Conservation (phyloP, 306 rosid genomes). For the Glycine tomentella region DNA sequence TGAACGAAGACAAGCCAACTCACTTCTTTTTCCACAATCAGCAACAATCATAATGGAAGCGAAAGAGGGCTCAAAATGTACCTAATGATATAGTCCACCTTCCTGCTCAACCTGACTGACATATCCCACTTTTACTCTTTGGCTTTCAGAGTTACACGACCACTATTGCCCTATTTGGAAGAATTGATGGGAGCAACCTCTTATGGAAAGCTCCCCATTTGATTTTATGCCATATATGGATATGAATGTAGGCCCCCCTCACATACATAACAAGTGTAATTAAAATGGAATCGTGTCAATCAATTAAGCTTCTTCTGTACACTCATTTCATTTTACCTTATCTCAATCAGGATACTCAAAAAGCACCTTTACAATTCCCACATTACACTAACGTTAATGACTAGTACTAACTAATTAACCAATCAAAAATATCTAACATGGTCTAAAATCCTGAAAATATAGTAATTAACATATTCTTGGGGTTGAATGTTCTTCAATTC, state of each 20-base stretch:
- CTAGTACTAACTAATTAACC: slow-evolving; percentile 45
- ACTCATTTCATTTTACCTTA: slow-evolving; percentile 47
- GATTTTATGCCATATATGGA: slow-evolving; percentile 16
- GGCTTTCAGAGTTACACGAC: slow-evolving; percentile 25
- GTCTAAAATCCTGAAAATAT: slow-evolving; percentile 14
- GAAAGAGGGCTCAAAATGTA: slow-evolving; percentile 27
- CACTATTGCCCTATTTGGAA: slow-evolving; percentile 46
- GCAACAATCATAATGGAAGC: slow-evolving; percentile 47
- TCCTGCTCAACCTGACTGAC: slow-evolving; percentile 48
- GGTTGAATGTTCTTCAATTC: slow-evolving; percentile 19
- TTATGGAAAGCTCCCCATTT: slow-evolving; percentile 24
- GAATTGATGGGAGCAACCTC: slow-evolving; percentile 30
- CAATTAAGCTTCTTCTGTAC: slow-evolving; percentile 50
- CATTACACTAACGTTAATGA: slow-evolving; percentile 44
- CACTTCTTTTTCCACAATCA: slow-evolving; percentile 39
- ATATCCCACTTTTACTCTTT: slow-evolving; percentile 36
- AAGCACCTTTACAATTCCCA: slow-evolving; percentile 45
- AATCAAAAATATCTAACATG: slow-evolving; percentile 40
- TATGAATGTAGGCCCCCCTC: not conserved
- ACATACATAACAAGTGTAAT: not conserved
- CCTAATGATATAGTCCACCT: slow-evolving; percentile 54
- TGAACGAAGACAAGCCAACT: slow-evolving; percentile 50
- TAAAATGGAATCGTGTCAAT: slow-evolving; percentile 39
- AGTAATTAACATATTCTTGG: not conserved
- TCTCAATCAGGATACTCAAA: slow-evolving; percentile 34